phyloP scores from a whole-genome alignment of 345 rosid species.

The Camelina sativa region DNA sequence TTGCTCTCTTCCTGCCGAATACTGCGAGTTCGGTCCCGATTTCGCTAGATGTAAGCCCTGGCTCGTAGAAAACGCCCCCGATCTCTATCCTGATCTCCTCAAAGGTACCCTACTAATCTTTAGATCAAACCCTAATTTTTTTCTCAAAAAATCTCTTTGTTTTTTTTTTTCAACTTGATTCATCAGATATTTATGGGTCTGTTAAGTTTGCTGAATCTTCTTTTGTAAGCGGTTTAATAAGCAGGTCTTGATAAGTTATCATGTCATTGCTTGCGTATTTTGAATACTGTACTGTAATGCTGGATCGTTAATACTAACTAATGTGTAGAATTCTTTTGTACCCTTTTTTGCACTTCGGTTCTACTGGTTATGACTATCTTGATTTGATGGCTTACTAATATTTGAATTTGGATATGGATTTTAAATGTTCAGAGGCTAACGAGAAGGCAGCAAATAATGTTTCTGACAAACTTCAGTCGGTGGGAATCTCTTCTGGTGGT shows the following conservation, averaged over 20 bases:
- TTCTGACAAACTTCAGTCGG: slow-evolving; percentile 69
- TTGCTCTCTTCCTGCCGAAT: slow-evolving; percentile 89
- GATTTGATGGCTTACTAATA: neutral
- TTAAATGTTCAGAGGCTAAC: slow-evolving; percentile 55
- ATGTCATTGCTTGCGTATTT: slow-evolving; percentile 1
- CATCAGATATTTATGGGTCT: neutral
- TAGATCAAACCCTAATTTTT: slow-evolving; percentile 33
- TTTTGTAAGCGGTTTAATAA: neutral
- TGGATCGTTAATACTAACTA: too few species aligned
- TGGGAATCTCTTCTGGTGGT: slow-evolving; percentile 64
- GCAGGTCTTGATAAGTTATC: neutral
- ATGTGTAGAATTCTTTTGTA: too few species aligned
- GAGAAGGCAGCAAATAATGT: slow-evolving; percentile 68
- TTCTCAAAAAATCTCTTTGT: too few species aligned
- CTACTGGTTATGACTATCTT: neutral
- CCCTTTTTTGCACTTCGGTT: too few species aligned
- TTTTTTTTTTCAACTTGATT: neutral
- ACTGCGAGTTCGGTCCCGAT: slow-evolving; percentile 94
- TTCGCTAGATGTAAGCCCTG: slow-evolving; percentile 94
- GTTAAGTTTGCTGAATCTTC: neutral
- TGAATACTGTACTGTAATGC: too few species aligned
- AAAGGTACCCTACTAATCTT: slow-evolving; percentile 48
- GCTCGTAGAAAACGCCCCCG: slow-evolving; percentile 80
- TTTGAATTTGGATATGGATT: neutral
- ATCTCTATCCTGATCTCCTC: slow-evolving; percentile 85